phyloP scores from a whole-genome alignment of 225 moss, liverwort and hornwort species.

The Climacium dendroides region DNA sequence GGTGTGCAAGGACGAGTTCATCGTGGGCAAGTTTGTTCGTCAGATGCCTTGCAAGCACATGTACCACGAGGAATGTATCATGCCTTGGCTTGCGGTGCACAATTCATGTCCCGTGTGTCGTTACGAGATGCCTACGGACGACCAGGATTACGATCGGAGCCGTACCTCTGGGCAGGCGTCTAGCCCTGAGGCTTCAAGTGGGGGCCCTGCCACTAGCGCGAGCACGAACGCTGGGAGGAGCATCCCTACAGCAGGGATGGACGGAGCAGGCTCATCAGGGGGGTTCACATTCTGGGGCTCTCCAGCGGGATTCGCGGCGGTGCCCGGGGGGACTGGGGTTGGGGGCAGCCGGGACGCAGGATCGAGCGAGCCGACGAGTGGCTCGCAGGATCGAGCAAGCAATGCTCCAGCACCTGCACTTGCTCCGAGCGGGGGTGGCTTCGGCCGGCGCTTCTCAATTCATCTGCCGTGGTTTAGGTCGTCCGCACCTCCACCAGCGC shows the following conservation, averaged over 20 bases:
- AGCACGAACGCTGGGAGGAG: not conserved
- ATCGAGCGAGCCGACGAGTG: slow-evolving; percentile 43
- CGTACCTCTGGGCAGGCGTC: slow-evolving; percentile 18
- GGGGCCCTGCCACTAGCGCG: not conserved
- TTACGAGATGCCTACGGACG: slow-evolving; percentile 97
- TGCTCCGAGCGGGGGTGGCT: slow-evolving; percentile 25
- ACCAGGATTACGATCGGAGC: slow-evolving; percentile 70
- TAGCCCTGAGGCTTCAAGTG: not conserved
- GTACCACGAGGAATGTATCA: slow-evolving; percentile 94
- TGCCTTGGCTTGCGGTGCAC: slow-evolving; percentile 89
- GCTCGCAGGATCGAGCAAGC: slow-evolving; percentile 10
- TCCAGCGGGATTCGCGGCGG: slow-evolving; percentile 38
- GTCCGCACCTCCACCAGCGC: slow-evolving; percentile 24
- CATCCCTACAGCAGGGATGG: slow-evolving; percentile 10
- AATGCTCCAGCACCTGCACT: slow-evolving; percentile 15
- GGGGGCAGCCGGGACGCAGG: slow-evolving; percentile 38
- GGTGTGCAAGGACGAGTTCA: slow-evolving; percentile 99
- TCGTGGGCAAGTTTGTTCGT: slow-evolving; percentile 55
- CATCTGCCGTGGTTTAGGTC: slow-evolving; percentile 83
- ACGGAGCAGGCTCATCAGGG: slow-evolving; percentile 42
- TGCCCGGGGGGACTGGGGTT: slow-evolving; percentile 10
- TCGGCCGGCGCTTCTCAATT: slow-evolving; percentile 65
- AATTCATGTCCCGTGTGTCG: slow-evolving; percentile 98
- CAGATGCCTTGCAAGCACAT: slow-evolving; percentile 99
- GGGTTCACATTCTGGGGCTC: slow-evolving; percentile 64